Conservation (phyloP, 2,329 filamentous ascomycete genomes). For the Xenosphaeropsis pyriputrescens region DNA sequence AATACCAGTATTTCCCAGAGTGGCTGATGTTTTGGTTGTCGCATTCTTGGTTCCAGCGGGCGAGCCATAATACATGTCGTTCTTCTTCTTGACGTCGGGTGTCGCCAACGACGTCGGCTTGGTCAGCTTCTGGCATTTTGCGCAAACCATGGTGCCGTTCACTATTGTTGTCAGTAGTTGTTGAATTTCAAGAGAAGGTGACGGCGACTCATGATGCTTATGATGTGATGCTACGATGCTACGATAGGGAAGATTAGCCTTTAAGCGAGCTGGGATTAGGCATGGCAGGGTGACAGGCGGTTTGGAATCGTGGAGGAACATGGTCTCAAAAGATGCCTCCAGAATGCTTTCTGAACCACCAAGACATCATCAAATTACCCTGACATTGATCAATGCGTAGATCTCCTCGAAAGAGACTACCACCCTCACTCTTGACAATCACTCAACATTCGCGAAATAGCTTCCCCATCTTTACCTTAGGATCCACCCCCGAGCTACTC, state of each 20-base stretch:
- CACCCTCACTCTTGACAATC: no score
- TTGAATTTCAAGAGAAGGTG: not conserved
- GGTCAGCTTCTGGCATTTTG: conserved; percentile 46
- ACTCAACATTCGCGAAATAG: no score
- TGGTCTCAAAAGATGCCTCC: no score
- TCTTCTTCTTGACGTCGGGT: conserved; percentile 51
- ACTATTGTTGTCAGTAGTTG: not conserved
- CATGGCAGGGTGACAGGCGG: no score
- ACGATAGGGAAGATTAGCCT: conserved; percentile 1
- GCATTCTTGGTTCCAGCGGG: conserved; percentile 23
- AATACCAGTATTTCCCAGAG: conserved; percentile 40
- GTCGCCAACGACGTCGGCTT: conserved; percentile 47
- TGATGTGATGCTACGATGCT: not conserved
- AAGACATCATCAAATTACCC: no score
- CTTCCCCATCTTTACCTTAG: no score
- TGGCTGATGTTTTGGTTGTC: conserved; percentile 29
- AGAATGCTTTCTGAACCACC: no score
- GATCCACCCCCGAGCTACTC: not conserved
- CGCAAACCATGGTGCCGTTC: conserved; percentile 39
- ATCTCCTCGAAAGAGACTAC: no score
- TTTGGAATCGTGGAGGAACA: no score
- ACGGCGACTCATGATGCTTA: no score
- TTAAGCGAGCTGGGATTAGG: no score
- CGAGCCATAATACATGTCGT: conserved; percentile 50
- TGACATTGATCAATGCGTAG: no score